Conservation (phyloP, 2,329 filamentous ascomycete genomes). For the Cordyceps tenuipes region DNA sequence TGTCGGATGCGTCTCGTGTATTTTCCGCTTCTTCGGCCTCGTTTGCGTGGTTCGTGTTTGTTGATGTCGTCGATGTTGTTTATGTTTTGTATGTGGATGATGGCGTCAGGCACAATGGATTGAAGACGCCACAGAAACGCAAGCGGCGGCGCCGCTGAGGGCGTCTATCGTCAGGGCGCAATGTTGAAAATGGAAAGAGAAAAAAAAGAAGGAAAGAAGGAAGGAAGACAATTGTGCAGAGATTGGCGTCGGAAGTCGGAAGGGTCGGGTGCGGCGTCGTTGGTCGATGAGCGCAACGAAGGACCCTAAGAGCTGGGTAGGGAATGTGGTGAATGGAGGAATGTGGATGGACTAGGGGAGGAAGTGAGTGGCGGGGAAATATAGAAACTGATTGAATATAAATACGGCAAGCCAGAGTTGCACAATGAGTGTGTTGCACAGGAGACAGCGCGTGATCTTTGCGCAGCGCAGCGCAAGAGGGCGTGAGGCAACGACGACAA, state of each 20-base stretch:
- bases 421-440: not conserved
- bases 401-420: not conserved
- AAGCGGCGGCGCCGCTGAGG: constrained; percentile 4
- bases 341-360: not conserved
- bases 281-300: not conserved
- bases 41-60: no score
- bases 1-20: not conserved
- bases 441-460: constrained; percentile 4
- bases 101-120: not conserved
- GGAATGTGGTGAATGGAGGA: not conserved
- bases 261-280: not conserved
- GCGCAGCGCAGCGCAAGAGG: not conserved
- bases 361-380: not conserved
- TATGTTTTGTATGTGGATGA: not conserved
- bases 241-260: not conserved
- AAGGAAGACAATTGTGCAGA: not conserved
- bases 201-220: not conserved
- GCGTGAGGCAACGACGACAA: not conserved
- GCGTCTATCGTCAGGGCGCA: not conserved
- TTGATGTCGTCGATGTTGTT: no score
- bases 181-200: not conserved
- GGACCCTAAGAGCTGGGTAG: not conserved
- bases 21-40: no score
- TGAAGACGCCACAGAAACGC: not conserved
- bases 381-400: not conserved